A percentile compares a stretch with the other conserved stretches of the same genome.
These are phyloP conservation scores for Exophiala sp. DNA, from an alignment of 2,329 filamentous ascomycete species.

Conservation along the genomic window DNA sequence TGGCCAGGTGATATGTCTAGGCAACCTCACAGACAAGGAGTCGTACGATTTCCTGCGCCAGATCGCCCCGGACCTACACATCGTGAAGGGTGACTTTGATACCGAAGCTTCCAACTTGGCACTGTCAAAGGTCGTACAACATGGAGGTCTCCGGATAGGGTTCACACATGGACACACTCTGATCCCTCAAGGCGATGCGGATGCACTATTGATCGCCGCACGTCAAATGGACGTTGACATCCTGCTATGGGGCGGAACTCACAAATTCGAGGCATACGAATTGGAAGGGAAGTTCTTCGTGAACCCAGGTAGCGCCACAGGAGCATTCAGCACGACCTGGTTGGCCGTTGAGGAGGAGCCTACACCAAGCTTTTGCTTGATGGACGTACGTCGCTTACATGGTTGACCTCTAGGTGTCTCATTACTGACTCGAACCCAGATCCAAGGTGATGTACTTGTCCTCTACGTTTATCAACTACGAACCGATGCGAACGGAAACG, in stretches of 20 bases:
- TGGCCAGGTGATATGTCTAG: slow-evolving; percentile 73
- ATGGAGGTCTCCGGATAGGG: slow-evolving; percentile 64
- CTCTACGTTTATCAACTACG: slow-evolving; percentile 89
- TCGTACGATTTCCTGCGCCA: slow-evolving; percentile 78
- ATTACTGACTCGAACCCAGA: slow-evolving; percentile 49
- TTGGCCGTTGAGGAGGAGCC: slow-evolving; percentile 62
- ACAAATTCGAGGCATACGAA: slow-evolving; percentile 68
- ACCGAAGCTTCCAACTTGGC: slow-evolving; percentile 64
- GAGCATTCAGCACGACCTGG: slow-evolving; percentile 60
- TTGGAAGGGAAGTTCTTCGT: slow-evolving; percentile 70
- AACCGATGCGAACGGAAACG: slow-evolving; percentile 70
- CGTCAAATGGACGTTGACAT: slow-evolving; percentile 70
- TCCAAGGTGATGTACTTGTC: slow-evolving; percentile 92
- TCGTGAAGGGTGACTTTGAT: slow-evolving; percentile 69
- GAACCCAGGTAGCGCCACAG: slow-evolving; percentile 66
- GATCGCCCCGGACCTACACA: slow-evolving; percentile 67
- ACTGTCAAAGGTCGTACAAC: slow-evolving; percentile 66
- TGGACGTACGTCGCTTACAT: slow-evolving; percentile 71
- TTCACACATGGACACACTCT: slow-evolving; percentile 72
- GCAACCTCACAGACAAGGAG: slow-evolving; percentile 74
- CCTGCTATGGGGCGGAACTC: slow-evolving; percentile 65
- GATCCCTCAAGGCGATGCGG: slow-evolving; percentile 64
- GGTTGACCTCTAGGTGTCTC: too few relatives aligned
- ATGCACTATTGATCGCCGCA: slow-evolving; percentile 64
- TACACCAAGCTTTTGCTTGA: slow-evolving; percentile 88